These are phyloP conservation scores for Xylogone sp. DNA, from an alignment of 2,329 filamentous ascomycete genomes.

Conservation along the genomic window DNA sequence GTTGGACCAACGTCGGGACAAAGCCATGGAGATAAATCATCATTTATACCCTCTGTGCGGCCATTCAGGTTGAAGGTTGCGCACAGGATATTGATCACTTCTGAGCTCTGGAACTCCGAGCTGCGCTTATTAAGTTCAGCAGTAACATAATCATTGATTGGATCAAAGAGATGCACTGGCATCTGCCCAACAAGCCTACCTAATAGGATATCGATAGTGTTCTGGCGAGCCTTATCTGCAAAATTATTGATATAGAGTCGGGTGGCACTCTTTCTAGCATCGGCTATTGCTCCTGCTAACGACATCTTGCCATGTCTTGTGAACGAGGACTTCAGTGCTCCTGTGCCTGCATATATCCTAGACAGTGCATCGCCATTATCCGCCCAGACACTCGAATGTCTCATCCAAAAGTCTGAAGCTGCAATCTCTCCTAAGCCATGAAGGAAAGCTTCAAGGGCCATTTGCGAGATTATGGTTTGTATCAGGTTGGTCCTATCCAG, in stretches of 20 bases:
- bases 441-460: constrained; percentile 85
- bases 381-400: constrained; percentile 91
- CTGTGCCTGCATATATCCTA: constrained; percentile 94
- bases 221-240: constrained; percentile 85
- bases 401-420: constrained; percentile 80
- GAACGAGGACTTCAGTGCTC: constrained; percentile 91
- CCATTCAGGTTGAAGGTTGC: constrained; percentile 97
- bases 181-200: constrained; percentile 80
- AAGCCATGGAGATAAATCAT: constrained; percentile 84
- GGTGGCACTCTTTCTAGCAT: constrained; percentile 90
- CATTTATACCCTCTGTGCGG: constrained; percentile 69
- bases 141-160: constrained; percentile 86
- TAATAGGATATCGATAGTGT: constrained; percentile 89
- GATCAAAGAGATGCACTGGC: constrained; percentile 85
- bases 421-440: constrained; percentile 66
- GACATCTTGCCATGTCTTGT: constrained; percentile 96
- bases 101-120: constrained; percentile 70
- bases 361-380: constrained; percentile 95
- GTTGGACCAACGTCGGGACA: constrained; percentile 59
- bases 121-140: constrained; percentile 66
- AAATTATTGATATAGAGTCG: constrained; percentile 98
- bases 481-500: constrained; percentile 94
- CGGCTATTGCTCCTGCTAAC: constrained; percentile 86
- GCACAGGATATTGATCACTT: constrained; percentile 71
- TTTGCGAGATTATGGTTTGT: constrained; percentile 91